Base-by-base conservation (phyloP, 257 asterid species). In the Salvia rosmarinus region DNA sequence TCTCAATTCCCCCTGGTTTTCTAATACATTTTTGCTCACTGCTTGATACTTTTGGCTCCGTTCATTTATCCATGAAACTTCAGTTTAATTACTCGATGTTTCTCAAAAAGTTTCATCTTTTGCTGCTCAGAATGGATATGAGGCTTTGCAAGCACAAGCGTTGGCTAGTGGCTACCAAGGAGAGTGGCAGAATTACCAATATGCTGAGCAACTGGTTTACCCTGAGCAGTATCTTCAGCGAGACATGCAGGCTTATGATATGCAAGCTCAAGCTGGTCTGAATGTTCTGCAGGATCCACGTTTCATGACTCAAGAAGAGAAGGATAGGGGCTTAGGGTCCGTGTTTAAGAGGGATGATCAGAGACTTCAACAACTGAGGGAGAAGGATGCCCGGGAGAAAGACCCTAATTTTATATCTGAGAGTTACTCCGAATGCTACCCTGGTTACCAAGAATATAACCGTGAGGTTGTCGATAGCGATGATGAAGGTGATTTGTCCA, bases 341-440 rank as follows among this genome's bases (percentile, higher is more conserved):
- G 99, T 95, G 55, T 95, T 95, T 78, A 95, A 95, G 91, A 86
- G 99, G 76, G 99, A 95, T 59, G 99, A 95, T 79, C 85, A 86
- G 70, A 84, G 98, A 72, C 99, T 95, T 76, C 95, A 76, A 66
- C 99, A 91, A 71, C 82, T 95, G 55, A 85, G 99, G 84, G 99
- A 95, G 87, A 91, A 84, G 82, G 99, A 95, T 78, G 79, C 97
- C 25, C 88, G 99, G 55, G 99, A 95, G 83, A 95, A 91, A 66
- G 99, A 95, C 80, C 99, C 99, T 58, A 95, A 91, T 81, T 95
- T 95, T 64, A 84, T 95, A 75, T 95, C 99, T 11, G 99, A 91
- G 80, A 95, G 98, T 67, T 95, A 95, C 90, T 95, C 99, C 0
- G 99, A 95, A 79, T 95, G 99, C 83, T 95, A 95, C 72, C 99